Evolutionary conservation across 768 basidiomycete species (phyloP).

Genomic region (Baorangia bicolor): DNA sequence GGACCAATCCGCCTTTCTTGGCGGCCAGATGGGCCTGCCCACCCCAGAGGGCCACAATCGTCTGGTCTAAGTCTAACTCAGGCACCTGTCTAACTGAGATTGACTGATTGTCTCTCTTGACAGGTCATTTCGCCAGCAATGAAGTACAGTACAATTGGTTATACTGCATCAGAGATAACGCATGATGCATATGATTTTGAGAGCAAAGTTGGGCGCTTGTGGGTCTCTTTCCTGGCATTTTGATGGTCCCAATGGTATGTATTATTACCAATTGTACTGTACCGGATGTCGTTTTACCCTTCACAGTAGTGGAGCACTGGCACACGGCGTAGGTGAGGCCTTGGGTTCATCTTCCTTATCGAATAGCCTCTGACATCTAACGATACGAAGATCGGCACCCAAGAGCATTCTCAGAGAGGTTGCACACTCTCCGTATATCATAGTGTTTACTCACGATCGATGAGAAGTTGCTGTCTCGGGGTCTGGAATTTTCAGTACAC

Average conservation of each 20-base stretch:
- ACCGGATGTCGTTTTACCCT: background rate
- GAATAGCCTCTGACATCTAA: background rate
- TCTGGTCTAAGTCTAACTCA: too few relatives aligned
- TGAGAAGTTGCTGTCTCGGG: too few relatives aligned
- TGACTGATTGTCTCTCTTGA: background rate
- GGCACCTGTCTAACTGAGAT: background rate
- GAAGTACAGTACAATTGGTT: too few relatives aligned
- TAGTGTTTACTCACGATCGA: background rate
- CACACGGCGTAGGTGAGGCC: background rate
- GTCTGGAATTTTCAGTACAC: background rate
- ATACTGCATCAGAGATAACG: too few relatives aligned
- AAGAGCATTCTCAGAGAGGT: background rate
- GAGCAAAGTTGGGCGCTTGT: too few relatives aligned
- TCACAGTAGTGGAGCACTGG: background rate
- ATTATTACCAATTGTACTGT: too few relatives aligned
- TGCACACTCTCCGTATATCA: background rate
- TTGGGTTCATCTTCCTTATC: background rate
- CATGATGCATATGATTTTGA: too few relatives aligned
- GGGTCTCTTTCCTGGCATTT: too few relatives aligned
- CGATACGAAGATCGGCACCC: background rate
- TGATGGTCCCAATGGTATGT: too few relatives aligned
- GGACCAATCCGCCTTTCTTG: background rate
- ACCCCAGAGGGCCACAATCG: background rate
- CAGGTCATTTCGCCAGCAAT: background rate
- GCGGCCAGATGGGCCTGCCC: background rate